Conservation (phyloP, 345 rosid species). For the Reutealis trisperma region DNA sequence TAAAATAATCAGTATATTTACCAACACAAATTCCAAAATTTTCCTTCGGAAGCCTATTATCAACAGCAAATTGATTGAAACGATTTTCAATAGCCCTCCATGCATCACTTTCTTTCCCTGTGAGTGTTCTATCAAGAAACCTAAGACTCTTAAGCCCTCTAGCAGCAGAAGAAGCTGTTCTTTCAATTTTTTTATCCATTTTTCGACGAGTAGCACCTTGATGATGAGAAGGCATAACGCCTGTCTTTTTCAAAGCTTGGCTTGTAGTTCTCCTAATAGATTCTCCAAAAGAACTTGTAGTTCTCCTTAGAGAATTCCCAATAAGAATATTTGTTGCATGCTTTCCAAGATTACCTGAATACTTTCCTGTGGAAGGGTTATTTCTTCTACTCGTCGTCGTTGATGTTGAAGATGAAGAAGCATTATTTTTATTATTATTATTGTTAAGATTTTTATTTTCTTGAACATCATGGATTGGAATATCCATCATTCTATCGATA, state of each 20-base stretch:
- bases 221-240: constrained; percentile 12
- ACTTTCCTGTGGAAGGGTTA: background rate
- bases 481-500: constrained; percentile 51
- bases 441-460: background rate
- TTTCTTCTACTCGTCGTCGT: no score
- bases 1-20: constrained; percentile 16
- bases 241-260: constrained; percentile 44
- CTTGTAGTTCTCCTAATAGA: constrained; percentile 45
- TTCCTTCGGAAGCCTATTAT: constrained; percentile 56
- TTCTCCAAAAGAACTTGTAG: constrained; percentile 27
- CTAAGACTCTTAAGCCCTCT: constrained; percentile 78
- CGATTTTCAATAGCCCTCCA: constrained; percentile 83
- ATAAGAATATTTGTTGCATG: background rate
- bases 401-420: background rate
- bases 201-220: constrained; percentile 14
- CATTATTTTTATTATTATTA: background rate
- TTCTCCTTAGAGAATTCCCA: constrained; percentile 24
- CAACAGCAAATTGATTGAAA: constrained; percentile 61
- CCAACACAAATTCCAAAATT: constrained; percentile 85
- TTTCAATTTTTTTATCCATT: constrained; percentile 36
- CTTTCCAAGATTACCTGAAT: constrained; percentile 5
- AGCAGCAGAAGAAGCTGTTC: constrained; percentile 63
- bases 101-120: constrained; percentile 77
- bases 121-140: constrained; percentile 72
- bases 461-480: constrained; percentile 29